These are phyloP conservation scores for Coix lacrymajobi DNA, from an alignment of 176 grass and related monocot species.

Conservation along the genomic window DNA sequence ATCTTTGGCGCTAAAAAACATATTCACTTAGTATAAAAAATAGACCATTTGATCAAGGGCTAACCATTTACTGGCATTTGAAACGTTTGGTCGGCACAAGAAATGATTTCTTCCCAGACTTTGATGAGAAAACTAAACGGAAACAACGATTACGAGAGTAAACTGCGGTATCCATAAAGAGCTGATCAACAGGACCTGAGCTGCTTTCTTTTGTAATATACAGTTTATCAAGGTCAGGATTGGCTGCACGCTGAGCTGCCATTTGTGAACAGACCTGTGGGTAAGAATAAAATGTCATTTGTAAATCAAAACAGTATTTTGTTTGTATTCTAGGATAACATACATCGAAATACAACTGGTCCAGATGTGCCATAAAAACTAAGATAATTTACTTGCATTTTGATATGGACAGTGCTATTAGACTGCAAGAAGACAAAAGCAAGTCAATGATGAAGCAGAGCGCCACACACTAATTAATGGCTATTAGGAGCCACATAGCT, in stretches of 20 bases:
- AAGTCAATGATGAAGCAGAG: background rate
- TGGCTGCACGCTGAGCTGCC: slow-evolving; percentile 36
- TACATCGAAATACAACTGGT: background rate
- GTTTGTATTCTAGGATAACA: background rate
- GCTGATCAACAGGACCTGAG: slow-evolving; percentile 29
- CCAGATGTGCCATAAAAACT: background rate
- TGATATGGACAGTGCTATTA: background rate
- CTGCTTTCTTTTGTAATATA: slow-evolving; percentile 69
- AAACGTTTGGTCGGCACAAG: slow-evolving; percentile 77
- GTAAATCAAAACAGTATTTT: background rate
- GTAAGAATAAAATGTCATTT: slow-evolving; percentile 23
- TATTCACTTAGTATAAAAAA: slow-evolving; percentile 16
- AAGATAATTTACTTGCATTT: slow-evolving; percentile 1
- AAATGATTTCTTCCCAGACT: slow-evolving; percentile 84
- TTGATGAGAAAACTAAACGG: slow-evolving; percentile 85
- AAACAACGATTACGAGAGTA: slow-evolving; percentile 97
- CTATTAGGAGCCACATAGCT: background rate
- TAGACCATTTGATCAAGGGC: slow-evolving; percentile 23
- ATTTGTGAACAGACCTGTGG: slow-evolving; percentile 69
- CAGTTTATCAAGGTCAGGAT: slow-evolving; percentile 56
- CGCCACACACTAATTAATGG: background rate
- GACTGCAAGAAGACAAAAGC: background rate
- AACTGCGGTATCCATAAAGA: slow-evolving; percentile 83
- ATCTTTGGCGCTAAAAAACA: background rate
- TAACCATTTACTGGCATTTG: slow-evolving; percentile 85